A percentile compares a stretch with the other conserved stretches of the same genome.
phyloP scores from a whole-genome alignment of 75 land plant genomes.

The Pinus tabuliformis region DNA sequence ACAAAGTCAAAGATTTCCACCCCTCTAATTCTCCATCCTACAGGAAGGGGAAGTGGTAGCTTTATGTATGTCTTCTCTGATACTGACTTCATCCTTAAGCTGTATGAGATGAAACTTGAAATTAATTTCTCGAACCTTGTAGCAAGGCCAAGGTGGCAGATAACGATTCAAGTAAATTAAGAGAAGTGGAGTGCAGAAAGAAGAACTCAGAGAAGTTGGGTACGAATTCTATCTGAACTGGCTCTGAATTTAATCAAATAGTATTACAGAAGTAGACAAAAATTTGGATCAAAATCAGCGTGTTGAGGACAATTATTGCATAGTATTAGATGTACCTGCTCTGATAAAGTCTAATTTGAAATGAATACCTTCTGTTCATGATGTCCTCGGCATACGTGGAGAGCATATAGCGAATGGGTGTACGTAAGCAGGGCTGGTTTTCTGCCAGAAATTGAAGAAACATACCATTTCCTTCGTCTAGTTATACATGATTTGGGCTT shows the following conservation, averaged over 20 bases:
- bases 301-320: background rate
- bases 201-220: background rate
- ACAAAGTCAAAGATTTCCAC: constrained; percentile 21
- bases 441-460: no score
- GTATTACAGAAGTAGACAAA: background rate
- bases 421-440: no score
- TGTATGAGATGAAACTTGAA: background rate
- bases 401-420: no score
- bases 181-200: no score
- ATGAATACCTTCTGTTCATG: no score
- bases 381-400: no score
- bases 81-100: background rate
- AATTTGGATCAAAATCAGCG: background rate
- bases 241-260: background rate
- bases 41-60: background rate
- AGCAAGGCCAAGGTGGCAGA: background rate
- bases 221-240: background rate
- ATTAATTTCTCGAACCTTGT: background rate
- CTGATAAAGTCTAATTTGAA: no score
- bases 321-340: no score
- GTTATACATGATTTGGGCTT: no score
- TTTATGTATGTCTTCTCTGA: background rate
- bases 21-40: background rate
- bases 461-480: no score
- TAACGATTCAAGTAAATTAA: background rate